A percentile compares a stretch with the other conserved stretches of the same genome.
These are phyloP conservation scores for Nevesoporus exiguus DNA, from an alignment of 768 basidiomycete species.

Conservation along the genomic window DNA sequence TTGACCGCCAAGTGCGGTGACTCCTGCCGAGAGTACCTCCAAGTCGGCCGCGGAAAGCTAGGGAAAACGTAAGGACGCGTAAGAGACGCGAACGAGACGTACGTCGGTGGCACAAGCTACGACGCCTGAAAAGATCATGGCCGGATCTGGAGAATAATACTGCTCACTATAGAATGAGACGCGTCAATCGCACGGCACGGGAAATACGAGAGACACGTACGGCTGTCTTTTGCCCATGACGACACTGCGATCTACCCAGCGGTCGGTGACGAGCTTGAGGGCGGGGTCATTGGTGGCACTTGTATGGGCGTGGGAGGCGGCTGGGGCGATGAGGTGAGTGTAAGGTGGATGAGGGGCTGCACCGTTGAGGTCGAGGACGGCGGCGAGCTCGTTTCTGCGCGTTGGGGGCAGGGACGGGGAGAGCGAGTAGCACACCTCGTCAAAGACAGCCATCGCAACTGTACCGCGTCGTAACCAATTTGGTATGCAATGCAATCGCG, in stretches of 20 bases:
- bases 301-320: conserved; percentile 48
- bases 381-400: conserved; percentile 42
- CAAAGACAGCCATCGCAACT: conserved; percentile 36
- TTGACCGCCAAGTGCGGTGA: conserved; percentile 77
- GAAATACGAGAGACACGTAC: conserved; percentile 32
- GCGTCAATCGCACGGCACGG: conserved; percentile 1
- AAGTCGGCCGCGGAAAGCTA: conserved; percentile 62
- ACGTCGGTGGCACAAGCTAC: conserved; percentile 71
- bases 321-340: conserved; percentile 47
- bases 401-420: conserved; percentile 45
- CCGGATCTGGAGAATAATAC: conserved; percentile 74
- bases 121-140: conserved; percentile 79
- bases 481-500: neutral
- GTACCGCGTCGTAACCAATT: neutral
- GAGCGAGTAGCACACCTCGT: conserved; percentile 44
- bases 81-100: conserved; percentile 11
- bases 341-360: conserved; percentile 47
- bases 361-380: conserved; percentile 52
- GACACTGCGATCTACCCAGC: conserved; percentile 70
- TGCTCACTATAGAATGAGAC: conserved; percentile 38
- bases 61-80: neutral
- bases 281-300: conserved; percentile 36
- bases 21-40: conserved; percentile 69
- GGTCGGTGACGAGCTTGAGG: conserved; percentile 38
- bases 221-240: conserved; percentile 55